A percentile compares a stretch with the other conserved stretches of the same genome.
phyloP scores from a whole-genome alignment of 2,329 filamentous ascomycete genomes.

The Chaetomiaceae sp. region DNA sequence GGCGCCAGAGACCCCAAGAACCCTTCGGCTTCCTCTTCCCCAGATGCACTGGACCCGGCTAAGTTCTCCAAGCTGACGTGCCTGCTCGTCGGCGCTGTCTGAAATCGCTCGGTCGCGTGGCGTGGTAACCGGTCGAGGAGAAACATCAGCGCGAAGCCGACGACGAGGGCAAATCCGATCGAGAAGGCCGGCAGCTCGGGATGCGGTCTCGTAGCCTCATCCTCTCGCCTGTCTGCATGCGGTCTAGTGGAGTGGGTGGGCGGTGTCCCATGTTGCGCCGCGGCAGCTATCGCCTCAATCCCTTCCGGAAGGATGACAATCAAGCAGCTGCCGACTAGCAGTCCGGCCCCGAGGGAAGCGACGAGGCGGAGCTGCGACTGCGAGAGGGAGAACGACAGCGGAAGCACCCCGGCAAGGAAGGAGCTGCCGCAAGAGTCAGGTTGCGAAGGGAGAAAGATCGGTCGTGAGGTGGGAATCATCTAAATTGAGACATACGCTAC shows the following conservation, averaged over 20 bases:
- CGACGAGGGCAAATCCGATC: conserved; percentile 78
- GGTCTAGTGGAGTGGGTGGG: not conserved
- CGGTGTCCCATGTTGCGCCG: conserved; percentile 29
- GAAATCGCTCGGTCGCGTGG: conserved; percentile 60
- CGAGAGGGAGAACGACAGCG: conserved; percentile 81
- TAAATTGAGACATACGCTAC: conserved; percentile 45
- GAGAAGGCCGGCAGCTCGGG: conserved; percentile 60
- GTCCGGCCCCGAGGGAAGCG: conserved; percentile 86
- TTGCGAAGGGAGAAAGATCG: conserved; percentile 7
- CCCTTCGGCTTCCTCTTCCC: conserved; percentile 51
- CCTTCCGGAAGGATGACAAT: conserved; percentile 98
- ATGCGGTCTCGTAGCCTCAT: conserved; percentile 29
- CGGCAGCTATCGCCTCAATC: conserved; percentile 76
- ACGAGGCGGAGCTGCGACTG: conserved; percentile 82
- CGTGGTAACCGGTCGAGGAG: conserved; percentile 81
- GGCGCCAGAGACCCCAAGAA: conserved; percentile 55
- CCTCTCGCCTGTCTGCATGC: conserved; percentile 9
- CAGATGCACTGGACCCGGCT: conserved; percentile 31
- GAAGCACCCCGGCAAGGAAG: conserved; percentile 85
- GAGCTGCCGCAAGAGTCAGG: conserved; percentile 54
- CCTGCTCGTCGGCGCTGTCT: conserved; percentile 60
- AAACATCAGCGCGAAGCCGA: conserved; percentile 95
- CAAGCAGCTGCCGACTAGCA: conserved; percentile 88
- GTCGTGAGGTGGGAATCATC: not conserved
- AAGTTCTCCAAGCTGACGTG: conserved; percentile 88